Evolutionary conservation across 2,329 filamentous ascomycete species (phyloP).

Genomic region (Botrytis medusae): DNA sequence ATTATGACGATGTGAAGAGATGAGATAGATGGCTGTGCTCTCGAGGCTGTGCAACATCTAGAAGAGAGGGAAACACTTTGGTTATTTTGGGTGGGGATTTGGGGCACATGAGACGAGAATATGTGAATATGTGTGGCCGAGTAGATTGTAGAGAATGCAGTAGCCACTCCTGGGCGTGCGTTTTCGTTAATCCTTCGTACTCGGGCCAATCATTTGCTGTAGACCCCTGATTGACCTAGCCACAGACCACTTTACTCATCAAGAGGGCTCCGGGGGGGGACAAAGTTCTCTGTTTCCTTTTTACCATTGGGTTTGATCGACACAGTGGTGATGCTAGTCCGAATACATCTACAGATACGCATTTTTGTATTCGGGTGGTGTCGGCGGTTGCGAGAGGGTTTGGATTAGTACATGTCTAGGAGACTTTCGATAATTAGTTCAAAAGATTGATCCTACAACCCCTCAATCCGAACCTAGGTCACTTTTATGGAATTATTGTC

Average conservation of each 20-base stretch:
- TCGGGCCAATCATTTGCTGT: constrained; percentile 10
- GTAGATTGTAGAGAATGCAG: constrained; percentile 9
- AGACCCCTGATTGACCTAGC: background rate
- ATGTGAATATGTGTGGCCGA: constrained; percentile 7
- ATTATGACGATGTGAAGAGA: constrained; percentile 13
- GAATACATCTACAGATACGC: background rate
- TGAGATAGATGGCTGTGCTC: constrained; percentile 13
- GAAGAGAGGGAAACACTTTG: background rate
- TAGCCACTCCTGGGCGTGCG: constrained; percentile 13
- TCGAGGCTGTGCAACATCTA: constrained; percentile 4
- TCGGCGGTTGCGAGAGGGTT: background rate
- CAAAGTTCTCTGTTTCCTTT: background rate
- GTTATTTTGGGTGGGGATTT: background rate
- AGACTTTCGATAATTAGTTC: background rate
- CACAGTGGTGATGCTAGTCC: background rate
- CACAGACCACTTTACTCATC: constrained; percentile 10
- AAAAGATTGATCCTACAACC: background rate
- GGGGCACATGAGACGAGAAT: constrained; percentile 10
- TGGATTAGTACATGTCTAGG: background rate
- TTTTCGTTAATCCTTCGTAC: constrained; percentile 17
- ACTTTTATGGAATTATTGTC: background rate
- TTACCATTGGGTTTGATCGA: background rate
- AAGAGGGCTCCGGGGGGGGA: background rate
- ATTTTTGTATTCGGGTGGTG: background rate
- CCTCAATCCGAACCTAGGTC: background rate